phyloP scores from a whole-genome alignment of 2,329 filamentous ascomycete species.

The Botrytis pseudocinerea region DNA sequence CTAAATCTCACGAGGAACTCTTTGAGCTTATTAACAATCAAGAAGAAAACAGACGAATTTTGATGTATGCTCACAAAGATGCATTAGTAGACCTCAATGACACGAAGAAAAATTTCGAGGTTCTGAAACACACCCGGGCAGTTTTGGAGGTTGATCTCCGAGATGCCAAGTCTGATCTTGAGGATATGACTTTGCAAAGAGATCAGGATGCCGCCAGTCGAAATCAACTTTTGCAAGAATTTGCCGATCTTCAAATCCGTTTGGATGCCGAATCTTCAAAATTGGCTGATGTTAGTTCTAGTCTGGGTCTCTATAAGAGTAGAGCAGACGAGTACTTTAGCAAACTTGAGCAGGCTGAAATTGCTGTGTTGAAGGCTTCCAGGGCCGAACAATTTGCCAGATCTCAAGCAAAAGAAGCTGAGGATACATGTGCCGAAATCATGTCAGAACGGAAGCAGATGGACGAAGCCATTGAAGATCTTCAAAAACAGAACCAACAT shows the following conservation, averaged over 20 bases:
- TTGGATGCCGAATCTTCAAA: conserved; percentile 87
- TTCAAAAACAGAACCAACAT: conserved; percentile 85
- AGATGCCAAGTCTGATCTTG: conserved; percentile 78
- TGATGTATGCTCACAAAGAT: conserved; percentile 83
- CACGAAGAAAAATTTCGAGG: conserved; percentile 83
- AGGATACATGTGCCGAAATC: conserved; percentile 85
- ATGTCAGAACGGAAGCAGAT: conserved; percentile 92
- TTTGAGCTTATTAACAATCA: conserved; percentile 91
- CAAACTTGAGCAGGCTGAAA: conserved; percentile 95
- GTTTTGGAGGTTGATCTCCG: conserved; percentile 82
- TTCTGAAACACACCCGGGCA: conserved; percentile 77
- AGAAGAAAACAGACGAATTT: conserved; percentile 79
- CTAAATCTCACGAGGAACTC: conserved; percentile 90
- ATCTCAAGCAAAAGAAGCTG: conserved; percentile 83
- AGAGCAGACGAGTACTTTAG: conserved; percentile 95
- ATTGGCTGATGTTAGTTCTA: conserved; percentile 78
- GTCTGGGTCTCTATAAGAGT: conserved; percentile 84
- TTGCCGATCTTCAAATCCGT: conserved; percentile 88
- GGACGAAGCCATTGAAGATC: conserved; percentile 82
- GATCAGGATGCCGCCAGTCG: conserved; percentile 89
- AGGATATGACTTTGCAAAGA: conserved; percentile 73
- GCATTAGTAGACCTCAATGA: conserved; percentile 83
- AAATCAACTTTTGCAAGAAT: conserved; percentile 86
- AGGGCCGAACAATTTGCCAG: conserved; percentile 94
- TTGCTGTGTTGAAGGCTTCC: conserved; percentile 87